Base-by-base conservation (phyloP, 176 grass and related monocot species). In the Dactylis glomerata region DNA sequence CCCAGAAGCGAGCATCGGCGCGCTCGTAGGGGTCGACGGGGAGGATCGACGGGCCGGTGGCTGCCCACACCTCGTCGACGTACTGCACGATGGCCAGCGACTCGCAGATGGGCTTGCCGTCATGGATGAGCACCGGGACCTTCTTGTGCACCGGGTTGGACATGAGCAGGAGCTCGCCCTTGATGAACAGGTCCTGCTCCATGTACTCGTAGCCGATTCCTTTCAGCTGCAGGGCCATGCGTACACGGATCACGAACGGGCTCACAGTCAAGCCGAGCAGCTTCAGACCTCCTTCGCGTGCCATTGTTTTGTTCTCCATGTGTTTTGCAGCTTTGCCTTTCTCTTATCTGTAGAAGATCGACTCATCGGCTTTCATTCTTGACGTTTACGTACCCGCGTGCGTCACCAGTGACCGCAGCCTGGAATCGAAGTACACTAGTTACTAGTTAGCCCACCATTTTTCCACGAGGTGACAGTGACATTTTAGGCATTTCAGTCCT, bases 111-210 rank as follows among this genome's bases (percentile, higher is more conserved):
- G 74, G 81, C 51, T 16, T 42, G 56, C 81, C 85, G 26, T 34
- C 38, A 72, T 94, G 89, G 87, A 92, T 81, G 58, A 94, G 81
- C 49, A 94, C 87, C 0, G 92, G 92, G 15, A 94, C 82, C 80
- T 87, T 87, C 68, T 37, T 76, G 83, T 92, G 67, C 68, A 92
- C 76, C 4, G 89, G 87, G 89, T 94, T 94, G 54, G 67, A 87
- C 8, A 36, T 1, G 51, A 92, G 31, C 10, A 92, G 85, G 23
- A 87, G 76, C 10, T 86, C 51, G 81, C 89, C 89, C 76, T 92
- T 94, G 72, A 32, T 32, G 73, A 31, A 13, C 72, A 77, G 73
- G 61, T 84, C 68, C 26, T 89, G 7, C 41, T 73, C 70, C 7
- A 73, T 10, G 83, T 86, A 79, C n/a, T 75, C 37, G 61, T 89